Percentiles rank a stretch among this genome's conserved stretches.
Conservation (phyloP, 2,329 filamentous ascomycete species). For the Hymenoscyphus albidus region DNA sequence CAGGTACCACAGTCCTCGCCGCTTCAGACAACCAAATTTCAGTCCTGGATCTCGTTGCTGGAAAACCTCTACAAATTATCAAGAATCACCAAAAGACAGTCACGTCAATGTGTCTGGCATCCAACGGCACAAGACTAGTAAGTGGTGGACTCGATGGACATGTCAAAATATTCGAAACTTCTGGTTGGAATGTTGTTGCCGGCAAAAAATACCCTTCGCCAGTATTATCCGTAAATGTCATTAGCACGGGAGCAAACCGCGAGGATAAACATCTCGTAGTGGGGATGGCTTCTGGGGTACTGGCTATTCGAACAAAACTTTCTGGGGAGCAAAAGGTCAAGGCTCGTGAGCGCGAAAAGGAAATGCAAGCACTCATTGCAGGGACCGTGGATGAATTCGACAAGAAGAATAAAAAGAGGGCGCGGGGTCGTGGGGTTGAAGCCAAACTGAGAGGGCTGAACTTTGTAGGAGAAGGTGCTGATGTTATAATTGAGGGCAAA, state of each 20-base stretch:
- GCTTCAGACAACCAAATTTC: conserved; percentile 83
- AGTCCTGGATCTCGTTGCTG: conserved; percentile 88
- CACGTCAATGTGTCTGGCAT: conserved; percentile 78
- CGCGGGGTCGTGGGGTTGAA: conserved; percentile 46
- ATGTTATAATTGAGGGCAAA: conserved; percentile 81
- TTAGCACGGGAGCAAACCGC: conserved; percentile 61
- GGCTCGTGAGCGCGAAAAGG: conserved; percentile 72
- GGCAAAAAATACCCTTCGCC: conserved; percentile 91
- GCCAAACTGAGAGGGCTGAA: conserved; percentile 67
- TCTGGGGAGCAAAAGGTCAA: conserved; percentile 75
- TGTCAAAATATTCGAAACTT: conserved; percentile 94
- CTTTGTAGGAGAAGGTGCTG: conserved; percentile 76
- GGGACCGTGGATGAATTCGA: conserved; percentile 78
- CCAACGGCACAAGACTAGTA: conserved; percentile 74
- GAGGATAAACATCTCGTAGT: conserved; percentile 93
- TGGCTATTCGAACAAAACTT: conserved; percentile 85
- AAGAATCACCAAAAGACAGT: conserved; percentile 98
- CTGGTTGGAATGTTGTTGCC: conserved; percentile 92
- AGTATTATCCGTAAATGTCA: conserved; percentile 77
- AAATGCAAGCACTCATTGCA: conserved; percentile 77
- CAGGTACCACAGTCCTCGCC: conserved; percentile 81
- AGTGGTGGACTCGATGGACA: conserved; percentile 91
- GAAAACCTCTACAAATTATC: conserved; percentile 79
- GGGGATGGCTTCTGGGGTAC: conserved; percentile 89
- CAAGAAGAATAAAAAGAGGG: conserved; percentile 63